Evolutionary conservation across 371 early-diverging fungal species (phyloP).

Genomic region (Neoconidiobolus thromboides): DNA sequence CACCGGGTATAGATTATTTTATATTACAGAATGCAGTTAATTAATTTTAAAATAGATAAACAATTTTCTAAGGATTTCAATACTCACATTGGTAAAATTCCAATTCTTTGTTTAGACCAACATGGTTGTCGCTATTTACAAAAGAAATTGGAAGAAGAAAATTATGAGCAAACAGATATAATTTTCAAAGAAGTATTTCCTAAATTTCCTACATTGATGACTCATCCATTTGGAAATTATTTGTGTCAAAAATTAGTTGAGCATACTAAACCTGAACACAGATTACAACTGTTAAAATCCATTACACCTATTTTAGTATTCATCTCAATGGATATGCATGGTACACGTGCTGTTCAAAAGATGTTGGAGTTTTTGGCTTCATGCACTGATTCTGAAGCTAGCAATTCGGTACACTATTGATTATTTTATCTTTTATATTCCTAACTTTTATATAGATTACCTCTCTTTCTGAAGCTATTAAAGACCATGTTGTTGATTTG

Average conservation of each 20-base stretch:
- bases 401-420: too few relatives aligned
- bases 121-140: constrained; percentile 80
- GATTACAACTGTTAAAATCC: constrained; percentile 41
- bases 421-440: too few relatives aligned
- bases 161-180: constrained; percentile 27
- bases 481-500: constrained; percentile 55
- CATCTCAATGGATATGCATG: constrained; percentile 88
- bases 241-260: constrained; percentile 78
- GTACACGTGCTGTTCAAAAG: constrained; percentile 93
- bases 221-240: constrained; percentile 84
- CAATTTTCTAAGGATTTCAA: background rate
- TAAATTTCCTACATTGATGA: constrained; percentile 41
- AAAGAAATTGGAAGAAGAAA: constrained; percentile 60
- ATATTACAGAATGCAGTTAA: too few relatives aligned
- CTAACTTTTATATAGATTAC: too few relatives aligned
- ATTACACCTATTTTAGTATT: constrained; percentile 52
- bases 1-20: too few relatives aligned
- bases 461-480: constrained; percentile 31
- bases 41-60: too few relatives aligned
- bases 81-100: background rate
- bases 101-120: constrained; percentile 64
- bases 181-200: constrained; percentile 56
- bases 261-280: constrained; percentile 51
- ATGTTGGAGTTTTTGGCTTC: constrained; percentile 60
- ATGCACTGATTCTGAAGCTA: constrained; percentile 10